Evolutionary conservation across 345 rosid species (phyloP), one percentile per base, ranked within the genome.

Genomic region (Citrus cavaleriei): DNA sequence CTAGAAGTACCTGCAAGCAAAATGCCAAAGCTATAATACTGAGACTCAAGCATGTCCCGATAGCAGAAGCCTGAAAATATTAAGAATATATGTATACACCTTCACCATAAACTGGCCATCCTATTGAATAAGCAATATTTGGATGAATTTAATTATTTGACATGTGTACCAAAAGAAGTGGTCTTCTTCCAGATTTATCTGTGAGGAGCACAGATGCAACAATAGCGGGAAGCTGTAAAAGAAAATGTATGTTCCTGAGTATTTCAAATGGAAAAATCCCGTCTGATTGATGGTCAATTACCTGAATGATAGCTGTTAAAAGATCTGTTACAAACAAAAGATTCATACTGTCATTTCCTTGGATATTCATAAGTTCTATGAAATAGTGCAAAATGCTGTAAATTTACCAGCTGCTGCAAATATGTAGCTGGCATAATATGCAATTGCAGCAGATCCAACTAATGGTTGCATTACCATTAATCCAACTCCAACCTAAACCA

Each of bases 381-480:
- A 46, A 27, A 49, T 7, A 19, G 2, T 21, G 8, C 21, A 19
- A 72, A 55, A 32, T 66, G 37, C 3, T 16, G 14, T 35, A 18
- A 19, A 37, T n/a, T 72, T 84, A 90, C 97, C 90, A 7, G 92
- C 91, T 58, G 81, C 72, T 38, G 86, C 87, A 78, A 87, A 89
- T 51, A 92, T 83, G 77, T 78, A 76, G 59, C 85, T 75, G 19
- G 88, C 81, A 81, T 90, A 93, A 77, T 71, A 87, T 22, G 60
- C 27, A 67, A 91, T 4, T 4, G 86, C 90, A 35, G 72, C 75
- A 34, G 62, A 72, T 51, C 97, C 97, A 69, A 84, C 86, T 6
- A 91, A 82, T 68, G 89, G 90, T 68, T 88, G 93, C n/a, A 90
- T 73, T 28, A 89, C 68, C 94, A 87, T 83, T 72, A 91, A 68